These are phyloP conservation scores for Fusarium temperatum DNA, from an alignment of 2,329 filamentous ascomycete genomes.

Conservation along the genomic window DNA sequence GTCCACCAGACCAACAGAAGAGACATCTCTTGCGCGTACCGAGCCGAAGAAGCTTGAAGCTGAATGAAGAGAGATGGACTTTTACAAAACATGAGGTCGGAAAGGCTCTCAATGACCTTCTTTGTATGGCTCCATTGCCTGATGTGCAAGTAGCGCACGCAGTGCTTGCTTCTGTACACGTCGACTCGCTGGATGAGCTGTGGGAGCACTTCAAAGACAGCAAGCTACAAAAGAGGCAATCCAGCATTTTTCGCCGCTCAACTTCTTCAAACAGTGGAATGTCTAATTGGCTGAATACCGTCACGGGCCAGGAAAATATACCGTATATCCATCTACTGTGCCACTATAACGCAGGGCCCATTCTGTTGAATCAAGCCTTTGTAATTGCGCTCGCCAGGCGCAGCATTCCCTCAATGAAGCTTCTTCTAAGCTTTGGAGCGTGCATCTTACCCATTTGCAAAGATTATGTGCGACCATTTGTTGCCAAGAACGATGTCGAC, in stretches of 20 bases:
- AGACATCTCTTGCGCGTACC: neutral
- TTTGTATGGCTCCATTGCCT: neutral
- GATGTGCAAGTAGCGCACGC: constrained; percentile 12
- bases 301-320: neutral
- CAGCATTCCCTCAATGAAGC: neutral
- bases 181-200: constrained; percentile 8
- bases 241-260: neutral
- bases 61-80: neutral
- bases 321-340: neutral
- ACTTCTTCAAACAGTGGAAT: neutral
- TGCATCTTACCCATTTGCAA: neutral
- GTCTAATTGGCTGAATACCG: neutral
- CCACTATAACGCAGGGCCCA: neutral
- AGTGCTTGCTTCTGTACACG: neutral
- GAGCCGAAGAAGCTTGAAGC: neutral
- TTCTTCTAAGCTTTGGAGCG: neutral
- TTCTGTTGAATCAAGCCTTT: neutral
- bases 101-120: neutral
- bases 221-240: constrained; percentile 3
- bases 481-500: neutral
- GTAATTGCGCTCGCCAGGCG: neutral
- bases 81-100: constrained; percentile 24
- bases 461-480: neutral
- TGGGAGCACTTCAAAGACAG: constrained; percentile 17
- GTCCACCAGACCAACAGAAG: neutral